Evolutionary conservation across 495 filamentous ascomycete genomes (phyloP).

Genomic region (Penicillium taxi): DNA sequence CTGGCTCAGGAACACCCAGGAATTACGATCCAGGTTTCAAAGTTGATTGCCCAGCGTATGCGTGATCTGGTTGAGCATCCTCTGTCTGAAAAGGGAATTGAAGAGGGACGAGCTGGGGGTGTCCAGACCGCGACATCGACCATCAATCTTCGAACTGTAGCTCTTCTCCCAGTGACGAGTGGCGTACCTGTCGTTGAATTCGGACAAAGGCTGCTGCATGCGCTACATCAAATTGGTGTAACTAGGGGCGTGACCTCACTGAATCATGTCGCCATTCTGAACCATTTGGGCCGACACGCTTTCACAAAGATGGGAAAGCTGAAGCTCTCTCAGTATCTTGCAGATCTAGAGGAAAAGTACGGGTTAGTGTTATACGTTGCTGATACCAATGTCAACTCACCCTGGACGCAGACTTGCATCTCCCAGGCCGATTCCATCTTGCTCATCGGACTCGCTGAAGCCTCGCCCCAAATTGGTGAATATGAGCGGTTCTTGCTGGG

Average conservation of each 20-base stretch:
- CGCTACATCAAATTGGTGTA: slow-evolving; percentile 79
- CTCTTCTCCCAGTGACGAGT: slow-evolving; percentile 81
- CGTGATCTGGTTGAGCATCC: slow-evolving; percentile 76
- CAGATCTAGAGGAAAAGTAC: slow-evolving; percentile 95
- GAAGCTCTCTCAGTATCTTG: slow-evolving; percentile 91
- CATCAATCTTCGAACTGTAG: slow-evolving; percentile 85
- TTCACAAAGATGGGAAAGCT: slow-evolving; percentile 97
- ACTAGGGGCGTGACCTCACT: slow-evolving; percentile 84
- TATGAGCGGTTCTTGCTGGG: slow-evolving; percentile 93
- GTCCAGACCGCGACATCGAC: slow-evolving; percentile 74
- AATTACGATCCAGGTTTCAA: slow-evolving; percentile 98
- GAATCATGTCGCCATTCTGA: slow-evolving; percentile 87
- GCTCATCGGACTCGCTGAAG: slow-evolving; percentile 84
- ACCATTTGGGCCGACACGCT: slow-evolving; percentile 88
- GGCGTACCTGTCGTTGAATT: slow-evolving; percentile 95
- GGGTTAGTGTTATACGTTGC: slow-evolving; percentile 93
- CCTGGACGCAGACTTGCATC: slow-evolving; percentile 98
- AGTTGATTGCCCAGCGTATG: slow-evolving; percentile 96
- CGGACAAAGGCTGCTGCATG: slow-evolving; percentile 77
- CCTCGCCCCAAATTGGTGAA: slow-evolving; percentile 82
- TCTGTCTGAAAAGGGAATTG: slow-evolving; percentile 54
- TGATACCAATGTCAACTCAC: slow-evolving; percentile 92
- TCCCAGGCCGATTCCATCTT: slow-evolving; percentile 92
- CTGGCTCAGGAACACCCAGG: slow-evolving; percentile 93
- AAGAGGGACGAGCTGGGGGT: slow-evolving; percentile 48